Base-by-base conservation (phyloP, 1,139 yeast genomes). In the Hansenula anomala region DNA sequence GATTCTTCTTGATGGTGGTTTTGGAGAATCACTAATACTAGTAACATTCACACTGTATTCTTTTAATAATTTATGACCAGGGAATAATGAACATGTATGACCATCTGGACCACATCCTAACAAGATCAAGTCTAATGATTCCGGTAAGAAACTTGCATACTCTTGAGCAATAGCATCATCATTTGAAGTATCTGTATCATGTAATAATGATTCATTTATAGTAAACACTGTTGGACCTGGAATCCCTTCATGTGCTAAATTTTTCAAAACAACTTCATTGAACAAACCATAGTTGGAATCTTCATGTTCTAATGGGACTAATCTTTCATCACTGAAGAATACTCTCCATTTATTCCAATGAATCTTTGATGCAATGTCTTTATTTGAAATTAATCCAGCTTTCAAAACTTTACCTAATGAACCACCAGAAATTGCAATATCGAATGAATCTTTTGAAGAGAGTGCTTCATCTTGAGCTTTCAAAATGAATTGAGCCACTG, bases 61-160 rank as follows among this genome's bases (percentile, higher is more conserved):
- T 46, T 95, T 71, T 49, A 94, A 71, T 44, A 87, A 79, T 50
- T 81, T 84, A 59, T 88, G 95, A 18, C 60, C 66, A 8, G 70
- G 71, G 72, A 94, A 94, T 43, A 94, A 70, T 16, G 96, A 88
- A 49, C 97, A 95, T 45, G 94, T 88, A 61, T 94, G 99, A 25
- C 99, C 99, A 61, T 94, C 99, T 11, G 98, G 98, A 2, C 98
- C 98, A 67, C 97, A 88, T 18, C 99, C 98, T 45, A 94, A 73
- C 48, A 94, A 69, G 45, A 94, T 69, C 48, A 92, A 67, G 61
- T 94, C 98, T 60, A 94, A 85, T 33, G 85, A 82, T 51, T 72
- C 71, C 44, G 95, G 87, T 46, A 94, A 69, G 25, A 79, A 69
- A 54, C 84, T 78, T 54, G 88, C 96, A 63, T 92, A 92, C 48